Percentiles rank a stretch among this genome's conserved stretches.
phyloP scores from a whole-genome alignment of 2,329 filamentous ascomycete species.

The Nothopassalora personata region DNA sequence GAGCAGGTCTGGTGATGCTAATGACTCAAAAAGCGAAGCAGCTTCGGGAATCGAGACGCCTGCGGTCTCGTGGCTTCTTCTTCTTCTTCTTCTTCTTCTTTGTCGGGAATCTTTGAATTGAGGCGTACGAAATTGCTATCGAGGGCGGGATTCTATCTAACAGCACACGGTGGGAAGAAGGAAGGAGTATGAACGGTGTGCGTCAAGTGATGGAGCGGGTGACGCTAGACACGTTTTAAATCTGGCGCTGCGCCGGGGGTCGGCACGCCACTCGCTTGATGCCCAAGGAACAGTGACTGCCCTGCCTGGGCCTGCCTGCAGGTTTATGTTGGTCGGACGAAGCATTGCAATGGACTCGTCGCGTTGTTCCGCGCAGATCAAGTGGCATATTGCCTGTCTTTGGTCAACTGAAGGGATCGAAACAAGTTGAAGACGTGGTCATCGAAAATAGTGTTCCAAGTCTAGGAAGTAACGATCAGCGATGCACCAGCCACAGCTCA shows the following conservation, averaged over 20 bases:
- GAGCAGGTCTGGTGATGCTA: slow-evolving; percentile 1
- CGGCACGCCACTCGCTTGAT: background rate
- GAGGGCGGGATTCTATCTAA: slow-evolving; percentile 21
- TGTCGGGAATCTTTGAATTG: slow-evolving; percentile 17
- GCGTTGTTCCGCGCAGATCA: background rate
- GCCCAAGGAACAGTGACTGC: background rate
- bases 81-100: slow-evolving; percentile 1
- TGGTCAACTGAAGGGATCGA: background rate
- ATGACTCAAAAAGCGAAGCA: slow-evolving; percentile 8
- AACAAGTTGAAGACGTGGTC: background rate
- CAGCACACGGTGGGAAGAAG: slow-evolving; percentile 7
- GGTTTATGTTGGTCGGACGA: too few relatives aligned
- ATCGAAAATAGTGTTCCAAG: background rate
- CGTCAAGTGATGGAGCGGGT: slow-evolving; percentile 12
- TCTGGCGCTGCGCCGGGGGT: background rate
- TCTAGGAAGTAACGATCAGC: background rate
- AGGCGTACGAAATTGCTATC: slow-evolving; percentile 22
- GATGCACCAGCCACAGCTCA: background rate
- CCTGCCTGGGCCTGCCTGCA: too few relatives aligned
- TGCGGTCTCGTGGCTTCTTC: slow-evolving; percentile 7
- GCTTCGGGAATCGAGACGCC: background rate
- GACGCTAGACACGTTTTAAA: background rate
- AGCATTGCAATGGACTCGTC: background rate
- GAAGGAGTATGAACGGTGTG: slow-evolving; percentile 13
- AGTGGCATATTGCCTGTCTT: background rate